Evolutionary conservation across 2,329 filamentous ascomycete species (phyloP).

Genomic region (Huntiella bhutanensis): DNA sequence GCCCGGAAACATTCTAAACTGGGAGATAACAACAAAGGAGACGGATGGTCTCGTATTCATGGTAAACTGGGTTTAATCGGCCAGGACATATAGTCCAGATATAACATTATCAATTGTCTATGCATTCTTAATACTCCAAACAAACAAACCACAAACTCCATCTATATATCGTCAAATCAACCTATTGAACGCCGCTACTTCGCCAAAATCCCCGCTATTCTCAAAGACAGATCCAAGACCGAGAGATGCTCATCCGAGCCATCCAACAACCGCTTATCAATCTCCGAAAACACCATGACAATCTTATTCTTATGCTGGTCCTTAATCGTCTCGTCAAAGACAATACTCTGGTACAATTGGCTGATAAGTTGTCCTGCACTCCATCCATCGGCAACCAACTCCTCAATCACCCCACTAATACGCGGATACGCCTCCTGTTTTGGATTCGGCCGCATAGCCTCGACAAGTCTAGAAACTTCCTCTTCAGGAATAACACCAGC

Average conservation of each 20-base stretch:
- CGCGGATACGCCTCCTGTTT: slow-evolving; percentile 48
- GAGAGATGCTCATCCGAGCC: slow-evolving; percentile 89
- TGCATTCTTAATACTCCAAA: not conserved
- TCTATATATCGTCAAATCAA: not conserved
- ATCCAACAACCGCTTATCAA: slow-evolving; percentile 86
- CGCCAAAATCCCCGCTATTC: slow-evolving; percentile 56
- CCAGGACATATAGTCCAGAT: slow-evolving; percentile 14
- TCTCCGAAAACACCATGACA: slow-evolving; percentile 73
- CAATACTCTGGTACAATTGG: slow-evolving; percentile 68
- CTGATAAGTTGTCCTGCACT: slow-evolving; percentile 74
- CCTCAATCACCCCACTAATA: slow-evolving; percentile 63
- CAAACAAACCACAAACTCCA: slow-evolving; percentile 1
- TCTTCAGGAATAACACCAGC: slow-evolving; percentile 73
- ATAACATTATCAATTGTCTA: not conserved
- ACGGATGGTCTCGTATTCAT: slow-evolving; percentile 33
- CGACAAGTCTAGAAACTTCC: slow-evolving; percentile 51
- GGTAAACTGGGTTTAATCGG: slow-evolving; percentile 35
- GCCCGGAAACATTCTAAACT: slow-evolving; percentile 13
- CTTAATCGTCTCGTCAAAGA: slow-evolving; percentile 67
- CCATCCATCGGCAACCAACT: slow-evolving; percentile 93
- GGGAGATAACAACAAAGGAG: slow-evolving; percentile 15
- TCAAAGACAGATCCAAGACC: slow-evolving; percentile 66
- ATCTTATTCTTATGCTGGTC: slow-evolving; percentile 84
- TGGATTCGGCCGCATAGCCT: slow-evolving; percentile 56
- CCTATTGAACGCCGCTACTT: slow-evolving; percentile 14